Base-by-base conservation (phyloP, 1,284 basidiomycete genomes). In the Trichosporon inkin region DNA sequence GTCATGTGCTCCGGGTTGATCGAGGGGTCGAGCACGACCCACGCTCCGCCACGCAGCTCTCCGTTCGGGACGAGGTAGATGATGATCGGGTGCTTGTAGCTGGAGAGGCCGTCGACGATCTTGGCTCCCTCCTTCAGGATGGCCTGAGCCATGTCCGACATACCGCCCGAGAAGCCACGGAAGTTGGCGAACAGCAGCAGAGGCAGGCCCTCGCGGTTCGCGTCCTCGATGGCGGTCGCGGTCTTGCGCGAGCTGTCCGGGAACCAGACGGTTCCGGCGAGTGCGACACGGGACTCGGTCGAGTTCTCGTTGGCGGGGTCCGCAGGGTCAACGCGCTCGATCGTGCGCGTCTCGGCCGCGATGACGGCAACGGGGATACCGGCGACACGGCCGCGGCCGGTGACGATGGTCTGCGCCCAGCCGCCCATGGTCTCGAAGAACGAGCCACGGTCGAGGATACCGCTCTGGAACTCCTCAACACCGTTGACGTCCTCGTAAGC, bases 211-310 rank as follows among this genome's bases (percentile, higher is more conserved):
- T 99, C 96, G 55, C 93, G 88, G 81, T 95, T 90, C 82, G 99
- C 92, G 81, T 99, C 96, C 79, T 94, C 92, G 81, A 99, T 99
- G 16, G 96, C 94, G 73, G 98, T 96, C 10, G 95, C 96, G 22
- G 96, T 99, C 85, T 99, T 99, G 83, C 97, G 95, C n/a, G 96
- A 94, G 28, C 91, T 95, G 80, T 99, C 99, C 54, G 96, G 96
- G 80, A 98, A 99, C 96, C 96, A 99, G 56, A 86, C 96, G 78
- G 99, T 97, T 71, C 96, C 96, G 36, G 96, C 96, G 77, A 99
- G 95, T 87, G 98, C 94, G 78, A 99, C 93, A 69, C 89, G 88
- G 76, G 94, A 94, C 80, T 99, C 96, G 78, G 94, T 92, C 41
- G 95, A 99, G 41, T 90, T 85, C 24, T 96, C 90, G 80, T 99